Evolutionary conservation across 2,329 filamentous ascomycete species (phyloP), one percentile per base, ranked within the genome.

Genomic region (Cordyceps tenuipes): DNA sequence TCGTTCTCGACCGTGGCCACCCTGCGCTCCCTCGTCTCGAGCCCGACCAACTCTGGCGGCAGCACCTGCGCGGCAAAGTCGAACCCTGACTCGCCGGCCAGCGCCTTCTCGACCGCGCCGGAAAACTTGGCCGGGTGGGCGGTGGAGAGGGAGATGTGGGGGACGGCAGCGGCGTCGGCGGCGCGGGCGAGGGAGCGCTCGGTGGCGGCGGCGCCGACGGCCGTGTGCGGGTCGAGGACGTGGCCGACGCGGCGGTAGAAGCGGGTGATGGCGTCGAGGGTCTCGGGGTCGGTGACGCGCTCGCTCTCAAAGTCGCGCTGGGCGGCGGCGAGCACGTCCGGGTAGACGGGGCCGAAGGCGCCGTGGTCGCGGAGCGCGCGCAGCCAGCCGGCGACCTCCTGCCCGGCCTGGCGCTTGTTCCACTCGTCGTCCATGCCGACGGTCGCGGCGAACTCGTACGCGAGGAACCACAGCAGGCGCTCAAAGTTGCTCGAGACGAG

Each of bases 71-170:
- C 73, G 46, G 83, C 79, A 70, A 96, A 96, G 66, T 84, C 81
- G 67, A 95, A 97, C 1, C 81, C 85, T n/a, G 81, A 72, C 69
- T 89, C 80, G 9, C 82, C 82, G 64, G 85, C 82, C 62, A 97
- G 78, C 0, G 93, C 91, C 52, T 88, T 67, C 66, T 92, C 88
- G 1, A 99, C 93, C 0, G 92, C 92, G 36, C 84, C 84, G 0
- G 88, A 86, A 69, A 99, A 99, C 74, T 99, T 99, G 63, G 93
- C 94, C 0, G 94, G 93, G 73, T 99, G 94, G 2, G 94, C 94
- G 2, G 94, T 99, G 1, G 92, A 90, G 3, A 99, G 83, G 1
- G 91, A 86, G 68, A 99, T 88, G 72, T 96, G 89, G n/a, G 74
- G 79, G 57, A 86, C 75, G 17, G 77, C 76, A 2, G 78, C 71